Evolutionary conservation across 2,329 filamentous ascomycete species (phyloP).

Genomic region (Trichoderma guizhouense): DNA sequence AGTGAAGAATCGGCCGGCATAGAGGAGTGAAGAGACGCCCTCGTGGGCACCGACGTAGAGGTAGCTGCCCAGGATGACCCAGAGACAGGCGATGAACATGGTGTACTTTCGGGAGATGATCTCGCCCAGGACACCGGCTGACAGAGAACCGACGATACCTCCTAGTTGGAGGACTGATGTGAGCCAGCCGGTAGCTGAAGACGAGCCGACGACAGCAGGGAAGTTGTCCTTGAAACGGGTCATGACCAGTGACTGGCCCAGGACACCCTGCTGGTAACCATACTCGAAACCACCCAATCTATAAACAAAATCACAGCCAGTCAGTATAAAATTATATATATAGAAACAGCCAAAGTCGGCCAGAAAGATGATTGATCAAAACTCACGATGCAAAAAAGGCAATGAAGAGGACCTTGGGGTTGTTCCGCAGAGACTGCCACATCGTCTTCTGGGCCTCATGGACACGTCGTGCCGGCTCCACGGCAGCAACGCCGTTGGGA

Average conservation of each 20-base stretch:
- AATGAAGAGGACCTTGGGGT: constrained; percentile 38
- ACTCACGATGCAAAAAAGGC: constrained; percentile 41
- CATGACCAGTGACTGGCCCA: constrained; percentile 54
- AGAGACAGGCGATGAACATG: constrained; percentile 60
- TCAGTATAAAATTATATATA: neutral
- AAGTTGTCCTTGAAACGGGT: constrained; percentile 48
- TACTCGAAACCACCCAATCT: constrained; percentile 52
- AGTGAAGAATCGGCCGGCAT: constrained; percentile 24
- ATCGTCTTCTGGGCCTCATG: constrained; percentile 19
- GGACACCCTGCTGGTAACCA: constrained; percentile 54
- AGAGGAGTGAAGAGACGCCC: constrained; percentile 37
- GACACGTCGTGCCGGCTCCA: constrained; percentile 22
- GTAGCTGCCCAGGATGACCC: constrained; percentile 69
- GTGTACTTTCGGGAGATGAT: constrained; percentile 65
- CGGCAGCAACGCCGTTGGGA: constrained; percentile 8
- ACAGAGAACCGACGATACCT: constrained; percentile 68
- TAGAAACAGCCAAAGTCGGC: neutral
- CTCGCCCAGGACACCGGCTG: constrained; percentile 70
- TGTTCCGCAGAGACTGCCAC: constrained; percentile 32
- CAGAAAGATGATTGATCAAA: neutral
- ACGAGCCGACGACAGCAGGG: constrained; percentile 44
- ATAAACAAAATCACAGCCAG: neutral
- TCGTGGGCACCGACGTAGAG: constrained; percentile 61
- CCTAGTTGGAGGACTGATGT: constrained; percentile 71
- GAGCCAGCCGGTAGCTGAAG: constrained; percentile 53